phyloP scores from a whole-genome alignment of 2,329 filamentous ascomycete species.

The Cercospora zeina region DNA sequence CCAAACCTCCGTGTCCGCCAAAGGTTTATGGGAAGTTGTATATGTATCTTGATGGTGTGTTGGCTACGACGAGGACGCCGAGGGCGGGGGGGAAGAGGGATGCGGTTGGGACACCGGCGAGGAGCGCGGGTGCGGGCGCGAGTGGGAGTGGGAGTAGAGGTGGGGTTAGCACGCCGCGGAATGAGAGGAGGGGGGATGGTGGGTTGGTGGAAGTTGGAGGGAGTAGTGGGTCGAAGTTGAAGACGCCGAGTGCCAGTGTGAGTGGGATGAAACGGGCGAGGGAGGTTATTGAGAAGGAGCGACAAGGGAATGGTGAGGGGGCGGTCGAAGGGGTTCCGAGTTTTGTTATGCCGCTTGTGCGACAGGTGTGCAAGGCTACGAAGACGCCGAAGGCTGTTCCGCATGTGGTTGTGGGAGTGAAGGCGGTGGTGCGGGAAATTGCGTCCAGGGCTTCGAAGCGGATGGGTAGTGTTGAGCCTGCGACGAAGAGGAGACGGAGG shows the following conservation, averaged over 20 bases:
- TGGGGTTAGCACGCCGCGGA: background rate
- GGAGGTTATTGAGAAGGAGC: background rate
- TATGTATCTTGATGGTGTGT: constrained; percentile 71
- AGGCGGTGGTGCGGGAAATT: constrained; percentile 25
- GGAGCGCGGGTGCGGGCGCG: no score
- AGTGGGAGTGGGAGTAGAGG: background rate
- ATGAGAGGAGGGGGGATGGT: constrained; percentile 13
- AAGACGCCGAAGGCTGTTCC: constrained; percentile 24
- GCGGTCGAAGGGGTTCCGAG: constrained; percentile 14
- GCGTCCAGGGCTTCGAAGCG: constrained; percentile 15
- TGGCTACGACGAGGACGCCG: constrained; percentile 49
- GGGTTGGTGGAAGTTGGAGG: background rate
- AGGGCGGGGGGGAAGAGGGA: constrained; percentile 15
- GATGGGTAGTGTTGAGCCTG: background rate
- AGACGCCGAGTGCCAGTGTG: constrained; percentile 18
- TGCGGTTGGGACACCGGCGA: constrained; percentile 10
- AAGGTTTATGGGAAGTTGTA: constrained; percentile 83
- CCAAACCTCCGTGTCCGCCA: constrained; percentile 74
- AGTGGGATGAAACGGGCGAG: constrained; percentile 12
- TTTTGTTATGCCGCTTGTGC: constrained; percentile 45
- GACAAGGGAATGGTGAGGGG: background rate
- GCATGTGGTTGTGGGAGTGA: constrained; percentile 30
- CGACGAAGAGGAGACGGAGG: background rate
- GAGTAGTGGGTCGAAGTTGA: constrained; percentile 7
- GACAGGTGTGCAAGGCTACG: constrained; percentile 51